A percentile compares a stretch with the other conserved stretches of the same genome.
Conservation (phyloP, 768 basidiomycete genomes). For the Boletus barrowsii region DNA sequence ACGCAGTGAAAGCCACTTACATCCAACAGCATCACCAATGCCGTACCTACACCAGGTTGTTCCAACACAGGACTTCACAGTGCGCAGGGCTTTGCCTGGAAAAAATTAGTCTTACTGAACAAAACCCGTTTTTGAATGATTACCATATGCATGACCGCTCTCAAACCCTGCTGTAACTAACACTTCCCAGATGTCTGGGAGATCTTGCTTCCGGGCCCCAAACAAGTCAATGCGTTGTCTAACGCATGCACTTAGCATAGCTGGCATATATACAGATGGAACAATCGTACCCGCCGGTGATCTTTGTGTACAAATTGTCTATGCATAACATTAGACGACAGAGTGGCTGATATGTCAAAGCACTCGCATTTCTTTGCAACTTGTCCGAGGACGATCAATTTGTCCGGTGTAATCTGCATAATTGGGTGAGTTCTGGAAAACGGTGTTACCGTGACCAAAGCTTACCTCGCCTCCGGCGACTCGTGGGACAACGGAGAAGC, state of each 20-base stretch:
- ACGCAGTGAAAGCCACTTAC: slow-evolving; percentile 16
- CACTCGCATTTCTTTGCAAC: slow-evolving; percentile 61
- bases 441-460: background rate
- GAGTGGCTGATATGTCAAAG: background rate
- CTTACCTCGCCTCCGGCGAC: slow-evolving; percentile 63
- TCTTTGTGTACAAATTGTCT: slow-evolving; percentile 63
- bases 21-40: slow-evolving; percentile 68
- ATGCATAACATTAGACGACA: background rate
- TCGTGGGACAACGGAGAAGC: slow-evolving; percentile 71
- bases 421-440: background rate
- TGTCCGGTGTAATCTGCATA: slow-evolving; percentile 53
- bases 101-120: background rate
- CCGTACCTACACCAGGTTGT: slow-evolving; percentile 70
- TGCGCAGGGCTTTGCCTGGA: slow-evolving; percentile 51
- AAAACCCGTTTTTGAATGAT: slow-evolving; percentile 12
- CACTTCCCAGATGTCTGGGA: slow-evolving; percentile 67
- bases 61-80: slow-evolving; percentile 78
- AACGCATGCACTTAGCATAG: background rate
- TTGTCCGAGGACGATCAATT: slow-evolving; percentile 58
- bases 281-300: slow-evolving; percentile 38
- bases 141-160: slow-evolving; percentile 74
- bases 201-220: slow-evolving; percentile 65
- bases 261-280: no score
- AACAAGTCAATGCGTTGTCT: slow-evolving; percentile 70
- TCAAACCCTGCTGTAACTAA: slow-evolving; percentile 66